phyloP scores from a whole-genome alignment of 2,329 filamentous ascomycete genomes.

The Paraphaeosphaeria sporulosa region DNA sequence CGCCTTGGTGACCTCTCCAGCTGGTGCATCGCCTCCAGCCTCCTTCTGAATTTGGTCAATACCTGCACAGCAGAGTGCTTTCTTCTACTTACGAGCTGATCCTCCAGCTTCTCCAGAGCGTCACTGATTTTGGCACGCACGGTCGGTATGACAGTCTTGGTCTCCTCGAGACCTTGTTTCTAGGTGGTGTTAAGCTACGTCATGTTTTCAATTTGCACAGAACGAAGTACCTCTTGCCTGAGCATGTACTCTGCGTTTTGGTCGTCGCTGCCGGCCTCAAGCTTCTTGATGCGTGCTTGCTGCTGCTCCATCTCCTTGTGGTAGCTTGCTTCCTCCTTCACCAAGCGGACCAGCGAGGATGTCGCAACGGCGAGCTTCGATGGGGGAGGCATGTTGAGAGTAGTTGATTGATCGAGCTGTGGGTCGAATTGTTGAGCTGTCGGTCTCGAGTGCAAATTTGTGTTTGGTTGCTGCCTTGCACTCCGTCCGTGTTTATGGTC shows the following conservation, averaged over 20 bases:
- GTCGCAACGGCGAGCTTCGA: slow-evolving; percentile 81
- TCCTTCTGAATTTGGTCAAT: slow-evolving; percentile 46
- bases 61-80: neutral
- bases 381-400: slow-evolving; percentile 73
- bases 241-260: slow-evolving; percentile 80
- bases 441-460: neutral
- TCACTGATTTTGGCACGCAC: slow-evolving; percentile 75
- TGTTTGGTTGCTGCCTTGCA: slow-evolving; percentile 24
- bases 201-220: neutral
- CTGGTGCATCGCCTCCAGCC: slow-evolving; percentile 45
- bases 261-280: slow-evolving; percentile 69
- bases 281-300: slow-evolving; percentile 71
- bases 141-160: slow-evolving; percentile 79
- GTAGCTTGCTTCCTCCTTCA: slow-evolving; percentile 92
- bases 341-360: slow-evolving; percentile 78
- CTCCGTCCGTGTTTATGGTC: slow-evolving; percentile 21
- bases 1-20: slow-evolving; percentile 57
- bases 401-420: neutral
- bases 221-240: slow-evolving; percentile 77
- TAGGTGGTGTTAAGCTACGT: slow-evolving; percentile 48
- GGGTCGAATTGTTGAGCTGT: neutral
- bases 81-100: slow-evolving; percentile 71
- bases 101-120: slow-evolving; percentile 76
- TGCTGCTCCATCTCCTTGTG: slow-evolving; percentile 84
- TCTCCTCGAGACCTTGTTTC: slow-evolving; percentile 85